These are phyloP conservation scores for Saturnispora mendoncae DNA, from an alignment of 805 yeast species.

Conservation along the genomic window DNA sequence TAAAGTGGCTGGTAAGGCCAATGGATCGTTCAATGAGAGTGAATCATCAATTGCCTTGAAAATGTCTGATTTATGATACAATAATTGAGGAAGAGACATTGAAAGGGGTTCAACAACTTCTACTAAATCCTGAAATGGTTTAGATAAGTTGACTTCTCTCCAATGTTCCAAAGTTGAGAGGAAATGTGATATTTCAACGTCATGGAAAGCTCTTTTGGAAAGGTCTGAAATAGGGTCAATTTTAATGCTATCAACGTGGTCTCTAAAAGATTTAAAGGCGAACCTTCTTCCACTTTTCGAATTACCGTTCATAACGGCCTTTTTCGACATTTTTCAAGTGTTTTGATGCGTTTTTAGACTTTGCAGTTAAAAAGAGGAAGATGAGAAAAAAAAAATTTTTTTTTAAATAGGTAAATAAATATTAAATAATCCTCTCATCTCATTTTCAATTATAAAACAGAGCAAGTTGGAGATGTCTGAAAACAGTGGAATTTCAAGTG, in stretches of 20 bases:
- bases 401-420: neutral
- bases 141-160: conserved; percentile 78
- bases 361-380: conserved; percentile 3
- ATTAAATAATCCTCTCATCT: neutral
- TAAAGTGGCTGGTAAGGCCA: conserved; percentile 70
- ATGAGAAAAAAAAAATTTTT: neutral
- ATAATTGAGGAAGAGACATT: conserved; percentile 71
- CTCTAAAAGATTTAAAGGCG: conserved; percentile 69
- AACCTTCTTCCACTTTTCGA: conserved; percentile 50
- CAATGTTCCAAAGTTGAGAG: conserved; percentile 74
- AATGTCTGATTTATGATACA: conserved; percentile 60
- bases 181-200: conserved; percentile 71
- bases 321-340: conserved; percentile 22
- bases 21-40: conserved; percentile 50
- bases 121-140: conserved; percentile 55
- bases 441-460: neutral
- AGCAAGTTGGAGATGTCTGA: neutral
- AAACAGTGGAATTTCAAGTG: neutral
- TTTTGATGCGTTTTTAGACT: neutral
- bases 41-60: conserved; percentile 33
- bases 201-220: conserved; percentile 53
- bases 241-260: conserved; percentile 72
- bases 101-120: conserved; percentile 44
- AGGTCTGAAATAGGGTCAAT: conserved; percentile 61
- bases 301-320: conserved; percentile 28